These are phyloP conservation scores for Boeremia lycopersici DNA, from an alignment of 2,329 filamentous ascomycete genomes.

Conservation along the genomic window DNA sequence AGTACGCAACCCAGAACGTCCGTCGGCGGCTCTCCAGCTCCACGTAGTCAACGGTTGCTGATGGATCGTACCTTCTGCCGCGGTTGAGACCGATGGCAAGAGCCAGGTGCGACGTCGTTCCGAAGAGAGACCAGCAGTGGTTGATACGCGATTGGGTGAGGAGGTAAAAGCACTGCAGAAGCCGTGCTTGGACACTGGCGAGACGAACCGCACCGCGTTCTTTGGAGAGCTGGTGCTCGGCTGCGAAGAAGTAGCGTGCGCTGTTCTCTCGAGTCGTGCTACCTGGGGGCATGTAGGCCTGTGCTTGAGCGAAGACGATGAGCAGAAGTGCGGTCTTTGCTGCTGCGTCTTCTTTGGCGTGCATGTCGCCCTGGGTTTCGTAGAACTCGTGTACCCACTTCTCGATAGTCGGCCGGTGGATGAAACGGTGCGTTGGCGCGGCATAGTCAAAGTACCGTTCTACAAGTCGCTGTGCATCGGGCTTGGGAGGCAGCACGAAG, in stretches of 20 bases:
- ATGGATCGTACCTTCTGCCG: slow-evolving; percentile 40
- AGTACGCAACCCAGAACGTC: slow-evolving; percentile 68
- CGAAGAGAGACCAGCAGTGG: slow-evolving; percentile 66
- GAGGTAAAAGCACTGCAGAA: slow-evolving; percentile 65
- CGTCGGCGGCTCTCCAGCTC: slow-evolving; percentile 61
- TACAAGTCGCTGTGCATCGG: slow-evolving; percentile 52
- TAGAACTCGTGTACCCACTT: slow-evolving; percentile 55
- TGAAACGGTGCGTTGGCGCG: slow-evolving; percentile 64
- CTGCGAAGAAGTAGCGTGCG: slow-evolving; percentile 52
- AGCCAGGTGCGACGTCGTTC: slow-evolving; percentile 61
- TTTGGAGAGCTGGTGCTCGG: slow-evolving; percentile 52
- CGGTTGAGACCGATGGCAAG: slow-evolving; percentile 55
- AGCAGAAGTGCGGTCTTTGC: slow-evolving; percentile 56
- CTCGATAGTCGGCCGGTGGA: slow-evolving; percentile 61
- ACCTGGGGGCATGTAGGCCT: slow-evolving; percentile 49
- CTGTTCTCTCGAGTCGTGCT: slow-evolving; percentile 37
- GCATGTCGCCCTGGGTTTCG: slow-evolving; percentile 51
- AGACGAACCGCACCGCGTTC: slow-evolving; percentile 62
- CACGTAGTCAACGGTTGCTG: slow-evolving; percentile 52
- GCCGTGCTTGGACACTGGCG: slow-evolving; percentile 63
- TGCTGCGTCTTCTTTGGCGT: slow-evolving; percentile 48
- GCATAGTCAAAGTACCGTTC: slow-evolving; percentile 65
- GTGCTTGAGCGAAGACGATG: slow-evolving; percentile 60
- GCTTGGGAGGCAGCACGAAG: slow-evolving; percentile 53
- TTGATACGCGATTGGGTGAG: slow-evolving; percentile 65